A percentile compares a stretch with the other conserved stretches of the same genome.
Evolutionary conservation across 163 green algal genomes (phyloP).

Genomic region (Scenedesmus sp.): DNA sequence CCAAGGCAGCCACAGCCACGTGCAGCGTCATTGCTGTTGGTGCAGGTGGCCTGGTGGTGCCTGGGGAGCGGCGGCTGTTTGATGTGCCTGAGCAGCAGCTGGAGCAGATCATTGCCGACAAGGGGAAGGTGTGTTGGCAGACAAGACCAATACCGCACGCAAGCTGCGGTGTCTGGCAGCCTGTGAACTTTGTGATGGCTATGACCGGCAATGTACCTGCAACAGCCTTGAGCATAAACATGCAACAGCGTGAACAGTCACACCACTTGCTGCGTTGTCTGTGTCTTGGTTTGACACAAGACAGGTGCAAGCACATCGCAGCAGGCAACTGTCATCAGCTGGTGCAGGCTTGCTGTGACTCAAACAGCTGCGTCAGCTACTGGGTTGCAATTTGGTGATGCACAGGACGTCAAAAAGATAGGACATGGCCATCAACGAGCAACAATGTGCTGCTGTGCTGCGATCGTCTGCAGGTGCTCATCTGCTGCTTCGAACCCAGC

Average conservation of each 20-base stretch:
- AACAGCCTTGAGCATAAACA: too few relatives aligned
- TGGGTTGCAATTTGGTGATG: not conserved
- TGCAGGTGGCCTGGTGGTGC: not conserved
- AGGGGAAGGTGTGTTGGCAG: conserved; percentile 5
- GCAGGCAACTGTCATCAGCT: too few relatives aligned
- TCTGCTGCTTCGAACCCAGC: conserved; percentile 20
- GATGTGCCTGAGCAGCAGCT: conserved; percentile 22
- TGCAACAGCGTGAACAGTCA: too few relatives aligned
- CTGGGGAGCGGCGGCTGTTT: conserved; percentile 19
- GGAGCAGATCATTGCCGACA: conserved; percentile 33
- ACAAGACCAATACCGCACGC: not conserved
- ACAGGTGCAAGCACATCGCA: too few relatives aligned
- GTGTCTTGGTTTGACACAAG: too few relatives aligned
- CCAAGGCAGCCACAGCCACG: not conserved
- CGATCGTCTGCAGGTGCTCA: not conserved
- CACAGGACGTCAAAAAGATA: too few relatives aligned
- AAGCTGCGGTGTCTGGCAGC: not conserved
- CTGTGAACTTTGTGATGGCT: too few relatives aligned
- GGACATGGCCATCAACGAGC: too few relatives aligned
- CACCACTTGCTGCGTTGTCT: too few relatives aligned
- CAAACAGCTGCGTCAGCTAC: too few relatives aligned
- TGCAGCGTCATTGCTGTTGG: not conserved
- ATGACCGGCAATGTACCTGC: not conserved
- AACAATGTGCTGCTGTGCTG: not conserved
- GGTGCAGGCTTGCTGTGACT: too few relatives aligned